A percentile compares a stretch with the other conserved stretches of the same genome.
Evolutionary conservation across 1,139 yeast genomes (phyloP).

Genomic region (Ogataea hybrid): DNA sequence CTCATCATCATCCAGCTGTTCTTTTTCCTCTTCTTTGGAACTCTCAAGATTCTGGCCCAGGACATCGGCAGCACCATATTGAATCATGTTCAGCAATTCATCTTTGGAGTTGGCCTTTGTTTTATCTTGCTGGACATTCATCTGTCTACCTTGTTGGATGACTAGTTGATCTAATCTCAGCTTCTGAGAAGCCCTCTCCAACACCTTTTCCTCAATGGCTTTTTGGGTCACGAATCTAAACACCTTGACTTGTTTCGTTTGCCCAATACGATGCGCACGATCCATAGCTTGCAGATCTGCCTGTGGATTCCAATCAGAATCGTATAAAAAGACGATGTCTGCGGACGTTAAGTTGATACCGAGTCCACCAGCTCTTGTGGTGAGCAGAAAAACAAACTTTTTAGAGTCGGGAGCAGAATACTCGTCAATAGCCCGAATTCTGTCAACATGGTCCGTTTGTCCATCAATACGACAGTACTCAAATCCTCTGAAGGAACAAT

Average conservation of each 20-base stretch:
- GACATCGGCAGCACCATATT: slow-evolving; percentile 71
- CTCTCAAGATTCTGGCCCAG: slow-evolving; percentile 36
- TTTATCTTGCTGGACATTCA: slow-evolving; percentile 33
- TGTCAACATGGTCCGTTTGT: slow-evolving; percentile 73
- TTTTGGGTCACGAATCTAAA: slow-evolving; percentile 75
- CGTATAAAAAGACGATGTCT: slow-evolving; percentile 69
- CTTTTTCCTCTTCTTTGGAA: slow-evolving; percentile 26
- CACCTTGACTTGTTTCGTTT: slow-evolving; percentile 76
- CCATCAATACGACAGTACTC: slow-evolving; percentile 80
- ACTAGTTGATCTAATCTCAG: slow-evolving; percentile 76
- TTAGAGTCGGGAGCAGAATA: slow-evolving; percentile 68
- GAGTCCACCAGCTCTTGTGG: slow-evolving; percentile 86
- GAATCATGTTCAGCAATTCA: slow-evolving; percentile 76
- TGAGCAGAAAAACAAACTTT: slow-evolving; percentile 67
- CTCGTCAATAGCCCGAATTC: slow-evolving; percentile 74
- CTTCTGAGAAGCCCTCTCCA: slow-evolving; percentile 79
- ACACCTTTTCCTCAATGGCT: slow-evolving; percentile 77
- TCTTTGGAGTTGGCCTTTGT: slow-evolving; percentile 48
- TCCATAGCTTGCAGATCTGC: slow-evolving; percentile 90
- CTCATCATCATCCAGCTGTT: slow-evolving; percentile 52
- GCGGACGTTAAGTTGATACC: slow-evolving; percentile 80
- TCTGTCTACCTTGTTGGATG: slow-evolving; percentile 66
- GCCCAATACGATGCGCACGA: slow-evolving; percentile 85
- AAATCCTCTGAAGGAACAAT: slow-evolving; percentile 64
- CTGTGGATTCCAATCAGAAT: slow-evolving; percentile 87